These are phyloP conservation scores for Ophiostoma sp. DNA, from an alignment of 2,329 filamentous ascomycete species.

Conservation along the genomic window DNA sequence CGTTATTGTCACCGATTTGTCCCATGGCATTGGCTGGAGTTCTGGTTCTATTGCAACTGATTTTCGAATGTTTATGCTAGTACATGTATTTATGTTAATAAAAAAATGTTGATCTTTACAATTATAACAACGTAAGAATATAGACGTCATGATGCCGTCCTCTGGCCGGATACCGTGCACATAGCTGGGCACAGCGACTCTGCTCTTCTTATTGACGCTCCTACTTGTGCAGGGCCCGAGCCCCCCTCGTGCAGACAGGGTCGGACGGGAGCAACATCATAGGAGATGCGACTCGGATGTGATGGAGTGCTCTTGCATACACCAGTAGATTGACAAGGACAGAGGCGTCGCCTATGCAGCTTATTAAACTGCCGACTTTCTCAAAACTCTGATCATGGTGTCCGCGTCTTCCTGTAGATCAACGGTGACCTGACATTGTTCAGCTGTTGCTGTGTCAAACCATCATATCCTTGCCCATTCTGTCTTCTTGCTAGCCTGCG, in stretches of 20 bases:
- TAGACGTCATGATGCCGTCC: not conserved
- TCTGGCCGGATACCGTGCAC: not conserved
- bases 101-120: not conserved
- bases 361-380: too few relatives aligned
- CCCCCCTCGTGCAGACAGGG: too few relatives aligned
- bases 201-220: not conserved
- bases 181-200: not conserved
- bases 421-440: not conserved
- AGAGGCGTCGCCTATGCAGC: too few relatives aligned
- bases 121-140: not conserved
- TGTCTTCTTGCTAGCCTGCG: not conserved
- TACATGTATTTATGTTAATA: not conserved
- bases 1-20: not conserved
- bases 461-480: not conserved
- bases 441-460: not conserved
- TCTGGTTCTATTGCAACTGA: not conserved
- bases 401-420: not conserved
- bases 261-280: too few relatives aligned
- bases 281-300: too few relatives aligned
- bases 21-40: slow-evolving; percentile 10
- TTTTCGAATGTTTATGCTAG: not conserved
- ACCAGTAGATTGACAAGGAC: too few relatives aligned
- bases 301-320: too few relatives aligned
- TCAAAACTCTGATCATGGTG: too few relatives aligned
- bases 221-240: too few relatives aligned